Evolutionary conservation across 1,139 yeast genomes (phyloP).

Genomic region (Scheffersomyces quercinus): DNA sequence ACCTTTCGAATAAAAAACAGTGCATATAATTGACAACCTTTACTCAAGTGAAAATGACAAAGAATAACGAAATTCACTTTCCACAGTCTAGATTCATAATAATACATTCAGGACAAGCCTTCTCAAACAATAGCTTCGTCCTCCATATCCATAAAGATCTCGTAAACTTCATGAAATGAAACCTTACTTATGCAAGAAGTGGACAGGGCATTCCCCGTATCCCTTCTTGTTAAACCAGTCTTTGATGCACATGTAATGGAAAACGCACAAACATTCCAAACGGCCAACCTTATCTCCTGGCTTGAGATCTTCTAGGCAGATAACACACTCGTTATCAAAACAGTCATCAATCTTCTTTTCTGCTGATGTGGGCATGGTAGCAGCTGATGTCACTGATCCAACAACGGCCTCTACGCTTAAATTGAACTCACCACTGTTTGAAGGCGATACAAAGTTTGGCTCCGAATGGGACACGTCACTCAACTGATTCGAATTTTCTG

Average conservation of each 20-base stretch:
- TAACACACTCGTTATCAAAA: conserved; percentile 76
- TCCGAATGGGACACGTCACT: no score
- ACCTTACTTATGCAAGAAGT: conserved; percentile 39
- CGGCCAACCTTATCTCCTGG: conserved; percentile 92
- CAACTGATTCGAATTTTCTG: no score
- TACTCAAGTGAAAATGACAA: no score
- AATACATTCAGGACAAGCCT: no score
- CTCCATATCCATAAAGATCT: background rate
- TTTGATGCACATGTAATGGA: conserved; percentile 86
- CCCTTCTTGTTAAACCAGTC: conserved; percentile 90
- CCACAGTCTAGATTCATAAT: no score
- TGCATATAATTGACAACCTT: no score
- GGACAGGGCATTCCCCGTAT: conserved; percentile 84
- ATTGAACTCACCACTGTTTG: background rate
- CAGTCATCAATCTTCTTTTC: conserved; percentile 26
- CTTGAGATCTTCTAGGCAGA: conserved; percentile 83
- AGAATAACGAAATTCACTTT: no score
- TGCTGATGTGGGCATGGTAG: conserved; percentile 21
- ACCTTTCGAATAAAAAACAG: no score
- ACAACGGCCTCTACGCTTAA: conserved; percentile 5
- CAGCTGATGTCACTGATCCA: conserved; percentile 26
- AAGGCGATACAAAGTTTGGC: no score
- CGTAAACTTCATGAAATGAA: no score
- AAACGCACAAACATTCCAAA: conserved; percentile 90
- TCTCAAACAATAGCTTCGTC: background rate